Base-by-base conservation (phyloP, 345 rosid genomes). In the Gossypium sturtianum region DNA sequence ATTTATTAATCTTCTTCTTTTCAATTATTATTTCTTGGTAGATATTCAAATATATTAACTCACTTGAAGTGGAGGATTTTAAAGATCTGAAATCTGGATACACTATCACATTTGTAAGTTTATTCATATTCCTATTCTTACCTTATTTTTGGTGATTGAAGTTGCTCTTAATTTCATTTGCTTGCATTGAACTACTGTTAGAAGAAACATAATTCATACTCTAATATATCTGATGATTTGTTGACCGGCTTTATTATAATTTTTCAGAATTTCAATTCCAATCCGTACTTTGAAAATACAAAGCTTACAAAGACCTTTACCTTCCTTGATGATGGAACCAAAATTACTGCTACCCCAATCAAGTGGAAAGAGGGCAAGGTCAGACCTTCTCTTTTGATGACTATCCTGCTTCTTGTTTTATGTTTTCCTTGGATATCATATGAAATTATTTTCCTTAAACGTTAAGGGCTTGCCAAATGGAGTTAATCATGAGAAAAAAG, bases 341-440 rank as follows among this genome's bases (percentile, higher is more conserved):
- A 89, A 77, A 86, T 91, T 76, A 79, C 89, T 73, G 89, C 93
- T 25, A 92, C 99, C 12, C 74, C 87, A 54, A 94, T 94, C 67
- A 94, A 86, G 72, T 94, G 99, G 98, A 94, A 93, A 75, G 94
- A 89, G 76, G 96, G 98, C 74, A 87, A 83, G 94, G 99, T 94
- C 80, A 66, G 73, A 49, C 54, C 44, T 43, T 38, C 48, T 22
- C 49, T 52, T 51, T 51, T 51, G 54, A 51, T 51, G 54, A 2
- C 54, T 12, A 12, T 51, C 12, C 54, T 51, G 16, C 17, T 51
- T 51, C 4, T 51, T 51, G 16, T 51, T 4, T 51, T 13, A 9
- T 51, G 16, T 51, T 15, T 51, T 51, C 54, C 54, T 12, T 51
- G 54, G 54, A 15, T 51, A 15, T 51, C 7, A 51, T 13, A 51